phyloP scores from a whole-genome alignment of 2,329 filamentous ascomycete species.

The Trichocomaceae sp. region DNA sequence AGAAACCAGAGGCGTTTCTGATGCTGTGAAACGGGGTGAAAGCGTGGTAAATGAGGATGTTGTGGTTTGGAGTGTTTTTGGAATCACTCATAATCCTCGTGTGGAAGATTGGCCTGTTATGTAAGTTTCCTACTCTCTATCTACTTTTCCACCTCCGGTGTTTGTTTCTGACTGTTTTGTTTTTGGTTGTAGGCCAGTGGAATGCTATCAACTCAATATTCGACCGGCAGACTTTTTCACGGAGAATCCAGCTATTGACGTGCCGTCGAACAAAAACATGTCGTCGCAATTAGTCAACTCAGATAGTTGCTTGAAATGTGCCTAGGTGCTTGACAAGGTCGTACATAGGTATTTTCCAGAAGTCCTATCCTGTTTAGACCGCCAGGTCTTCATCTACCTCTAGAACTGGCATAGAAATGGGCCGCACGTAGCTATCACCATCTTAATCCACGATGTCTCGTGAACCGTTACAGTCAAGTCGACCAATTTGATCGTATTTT shows the following conservation, averaged over 20 bases:
- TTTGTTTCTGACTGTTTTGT: conserved; percentile 11
- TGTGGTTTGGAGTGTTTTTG: conserved; percentile 40
- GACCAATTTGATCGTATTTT: background rate
- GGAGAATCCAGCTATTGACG: conserved; percentile 48
- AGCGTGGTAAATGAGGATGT: conserved; percentile 35
- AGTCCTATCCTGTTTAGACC: too few relatives aligned
- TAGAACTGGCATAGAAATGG: too few relatives aligned
- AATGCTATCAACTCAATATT: conserved; percentile 36
- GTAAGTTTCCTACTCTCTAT: conserved; percentile 20
- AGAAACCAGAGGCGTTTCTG: conserved; percentile 30
- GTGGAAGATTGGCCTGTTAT: conserved; percentile 42
- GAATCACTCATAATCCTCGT: conserved; percentile 41
- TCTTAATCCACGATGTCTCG: background rate
- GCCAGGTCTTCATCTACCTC: too few relatives aligned
- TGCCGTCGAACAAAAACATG: conserved; percentile 38
- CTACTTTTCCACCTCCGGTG: background rate
- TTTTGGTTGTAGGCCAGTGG: conserved; percentile 25
- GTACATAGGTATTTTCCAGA: too few relatives aligned
- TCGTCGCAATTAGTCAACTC: conserved; percentile 26
- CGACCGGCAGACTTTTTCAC: conserved; percentile 50
- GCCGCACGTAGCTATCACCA: background rate
- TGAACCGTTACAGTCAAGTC: background rate
- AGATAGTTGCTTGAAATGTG: conserved; percentile 27
- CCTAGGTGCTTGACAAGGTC: too few relatives aligned
- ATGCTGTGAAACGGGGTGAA: conserved; percentile 29